Base-by-base conservation (phyloP, 768 basidiomycete species). In the Phaffia tasmanica region DNA sequence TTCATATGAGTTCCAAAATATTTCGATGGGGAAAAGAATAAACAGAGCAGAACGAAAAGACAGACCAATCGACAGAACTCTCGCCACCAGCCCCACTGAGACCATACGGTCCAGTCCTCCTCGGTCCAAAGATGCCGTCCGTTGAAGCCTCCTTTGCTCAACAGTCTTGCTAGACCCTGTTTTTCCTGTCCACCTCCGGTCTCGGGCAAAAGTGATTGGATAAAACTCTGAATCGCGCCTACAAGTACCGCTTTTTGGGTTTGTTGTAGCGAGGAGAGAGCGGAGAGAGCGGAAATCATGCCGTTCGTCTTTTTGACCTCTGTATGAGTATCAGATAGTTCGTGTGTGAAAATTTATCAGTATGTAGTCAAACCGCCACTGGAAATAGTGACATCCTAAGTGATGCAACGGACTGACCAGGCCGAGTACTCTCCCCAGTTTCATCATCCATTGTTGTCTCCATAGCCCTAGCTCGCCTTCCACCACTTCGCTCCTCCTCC, bases 41-140 rank as follows among this genome's bases (percentile, higher is more conserved):
- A 50, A 18, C 25, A 11, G 3, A 30, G 23, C 32, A 46, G 16
- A 8, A 7, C 35, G 9, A 55, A 6, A 27, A 46, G 62, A 42
- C 42, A 63, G 27, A 91, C 90, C 75, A 78, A 81, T 72, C 89
- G 80, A 75, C 87, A 88, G 78, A 90, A 92, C 71, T 94, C 88
- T 68, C 87, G 80, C 71, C 87, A 92, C 90, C 90, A 93, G 1
- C 87, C 85, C 86, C 88, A 90, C 0, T 85, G 87, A 77, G 88
- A 85, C 89, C 88, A 91, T 0, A 82, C 80, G 72, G 82, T 81
- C 90, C 90, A 93, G 63, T 87, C 85, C 30, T 84, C 82, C 48
- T 82, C 80, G 25, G 79, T 80, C 88, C 88, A 90, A 35, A 78
- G 81, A 0, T 79, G 79, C 27, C 87, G 85, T 53, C 82, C 82